A percentile compares a stretch with the other conserved stretches of the same genome.
These are phyloP conservation scores for Verticillium nonalfalfae DNA, from an alignment of 2,329 filamentous ascomycete genomes.

Conservation along the genomic window DNA sequence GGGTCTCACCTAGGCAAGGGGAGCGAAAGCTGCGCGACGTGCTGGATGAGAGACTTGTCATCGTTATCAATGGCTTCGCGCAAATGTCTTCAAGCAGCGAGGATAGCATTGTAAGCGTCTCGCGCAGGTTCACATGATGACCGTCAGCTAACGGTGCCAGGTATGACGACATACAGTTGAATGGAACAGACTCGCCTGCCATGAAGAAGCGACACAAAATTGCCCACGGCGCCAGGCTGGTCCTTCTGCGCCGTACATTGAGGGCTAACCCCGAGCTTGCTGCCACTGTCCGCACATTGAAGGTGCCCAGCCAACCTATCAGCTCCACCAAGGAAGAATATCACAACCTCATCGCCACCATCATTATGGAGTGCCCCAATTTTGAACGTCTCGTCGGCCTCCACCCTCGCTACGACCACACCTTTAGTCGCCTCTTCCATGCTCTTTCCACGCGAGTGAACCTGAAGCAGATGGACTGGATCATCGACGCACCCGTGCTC, in stretches of 20 bases:
- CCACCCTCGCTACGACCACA: conserved; percentile 46
- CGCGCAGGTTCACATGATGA: background rate
- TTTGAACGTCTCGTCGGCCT: conserved; percentile 52
- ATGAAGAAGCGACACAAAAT: conserved; percentile 54
- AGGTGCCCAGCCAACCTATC: conserved; percentile 42
- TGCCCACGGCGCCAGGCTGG: conserved; percentile 43
- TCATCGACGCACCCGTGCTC: conserved; percentile 33
- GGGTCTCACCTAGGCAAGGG: conserved; percentile 39
- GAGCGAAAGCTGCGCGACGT: conserved; percentile 53
- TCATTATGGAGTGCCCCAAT: conserved; percentile 61
- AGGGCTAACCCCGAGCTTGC: conserved; percentile 47
- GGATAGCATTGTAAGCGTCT: conserved; percentile 40
- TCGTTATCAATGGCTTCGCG: conserved; percentile 42
- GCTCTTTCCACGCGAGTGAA: conserved; percentile 51
- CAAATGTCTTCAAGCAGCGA: conserved; percentile 46
- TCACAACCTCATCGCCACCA: conserved; percentile 49
- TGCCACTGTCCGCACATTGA: conserved; percentile 48
- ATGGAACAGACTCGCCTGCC: conserved; percentile 47
- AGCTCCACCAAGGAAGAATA: conserved; percentile 41
- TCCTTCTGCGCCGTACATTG: conserved; percentile 52
- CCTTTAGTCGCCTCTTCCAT: conserved; percentile 50
- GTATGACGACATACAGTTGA: conserved; percentile 52
- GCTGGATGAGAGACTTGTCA: conserved; percentile 57
- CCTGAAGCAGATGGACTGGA: conserved; percentile 54
- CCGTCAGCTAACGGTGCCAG: conserved; percentile 19